Evolutionary conservation across 257 asterid genomes (phyloP).

Genomic region (Oldenlandia corymbosa): DNA sequence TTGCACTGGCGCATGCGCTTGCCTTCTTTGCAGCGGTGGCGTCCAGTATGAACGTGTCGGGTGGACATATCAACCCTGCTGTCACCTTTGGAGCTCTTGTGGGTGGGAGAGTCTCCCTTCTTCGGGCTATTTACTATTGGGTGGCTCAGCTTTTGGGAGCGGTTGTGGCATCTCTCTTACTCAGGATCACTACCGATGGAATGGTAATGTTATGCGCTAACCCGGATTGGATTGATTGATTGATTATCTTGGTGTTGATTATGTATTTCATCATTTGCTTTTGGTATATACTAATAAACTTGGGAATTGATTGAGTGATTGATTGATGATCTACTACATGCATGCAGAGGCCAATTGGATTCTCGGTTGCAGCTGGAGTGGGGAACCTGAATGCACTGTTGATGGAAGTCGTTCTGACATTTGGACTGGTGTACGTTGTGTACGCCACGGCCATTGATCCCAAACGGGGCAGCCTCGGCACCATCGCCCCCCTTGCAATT

Average conservation of each 20-base stretch:
- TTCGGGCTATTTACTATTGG: constrained; percentile 86
- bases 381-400: constrained; percentile 56
- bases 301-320: no score
- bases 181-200: constrained; percentile 65
- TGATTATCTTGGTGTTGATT: no score
- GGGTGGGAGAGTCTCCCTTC: constrained; percentile 67
- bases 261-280: no score
- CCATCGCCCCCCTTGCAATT: constrained; percentile 81
- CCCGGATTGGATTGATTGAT: no score
- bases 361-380: constrained; percentile 59
- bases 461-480: constrained; percentile 62
- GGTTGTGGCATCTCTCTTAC: constrained; percentile 55
- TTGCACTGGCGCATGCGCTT: constrained; percentile 71
- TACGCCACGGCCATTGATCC: constrained; percentile 89
- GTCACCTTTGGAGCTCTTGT: constrained; percentile 91
- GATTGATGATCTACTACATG: no score
- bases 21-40: constrained; percentile 82
- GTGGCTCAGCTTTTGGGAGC: constrained; percentile 91
- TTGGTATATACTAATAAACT: no score
- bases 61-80: constrained; percentile 90
- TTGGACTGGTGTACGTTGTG: constrained; percentile 63
- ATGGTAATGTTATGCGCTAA: no score
- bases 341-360: constrained; percentile 81
- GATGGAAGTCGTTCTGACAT: constrained; percentile 80
- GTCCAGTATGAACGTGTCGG: constrained; percentile 79